Percentiles rank a stretch among this genome's conserved stretches.
phyloP scores from a whole-genome alignment of 2,329 filamentous ascomycete genomes.

The Colletotrichum sp. region DNA sequence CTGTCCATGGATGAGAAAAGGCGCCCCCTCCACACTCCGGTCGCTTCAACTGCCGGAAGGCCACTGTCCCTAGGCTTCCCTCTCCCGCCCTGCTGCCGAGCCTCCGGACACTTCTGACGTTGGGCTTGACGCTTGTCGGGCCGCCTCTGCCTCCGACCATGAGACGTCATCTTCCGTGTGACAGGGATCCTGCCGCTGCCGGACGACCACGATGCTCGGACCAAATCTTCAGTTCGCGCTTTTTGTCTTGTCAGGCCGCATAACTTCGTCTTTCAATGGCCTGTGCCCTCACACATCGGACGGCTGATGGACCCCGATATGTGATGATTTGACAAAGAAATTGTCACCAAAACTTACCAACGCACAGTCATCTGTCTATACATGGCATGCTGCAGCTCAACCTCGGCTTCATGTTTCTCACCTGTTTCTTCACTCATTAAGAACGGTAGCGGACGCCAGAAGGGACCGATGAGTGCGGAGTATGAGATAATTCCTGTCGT shows the following conservation, averaged over 20 bases:
- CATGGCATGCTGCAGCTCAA: neutral
- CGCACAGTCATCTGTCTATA: neutral
- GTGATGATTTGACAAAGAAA: neutral
- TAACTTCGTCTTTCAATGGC: neutral
- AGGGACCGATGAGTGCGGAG: neutral
- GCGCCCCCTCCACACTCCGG: neutral
- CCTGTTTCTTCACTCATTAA: neutral
- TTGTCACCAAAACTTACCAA: neutral
- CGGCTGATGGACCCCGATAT: neutral
- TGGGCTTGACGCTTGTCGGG: neutral
- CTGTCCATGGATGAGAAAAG: conserved; percentile 6
- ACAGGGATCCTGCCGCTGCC: neutral
- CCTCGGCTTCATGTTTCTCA: neutral
- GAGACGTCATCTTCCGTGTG: neutral
- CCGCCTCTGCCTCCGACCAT: neutral
- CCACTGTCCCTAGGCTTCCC: neutral
- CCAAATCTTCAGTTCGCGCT: neutral
- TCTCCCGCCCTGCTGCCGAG: neutral
- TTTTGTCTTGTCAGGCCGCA: neutral
- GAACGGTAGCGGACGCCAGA: neutral
- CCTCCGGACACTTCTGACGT: neutral
- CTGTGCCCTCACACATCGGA: neutral
- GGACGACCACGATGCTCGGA: neutral
- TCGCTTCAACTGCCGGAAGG: neutral
- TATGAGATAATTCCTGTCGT: neutral